These are phyloP conservation scores for Anaeramoeba ignava DNA, from an alignment of 78 protist genomes.

Conservation along the genomic window DNA sequence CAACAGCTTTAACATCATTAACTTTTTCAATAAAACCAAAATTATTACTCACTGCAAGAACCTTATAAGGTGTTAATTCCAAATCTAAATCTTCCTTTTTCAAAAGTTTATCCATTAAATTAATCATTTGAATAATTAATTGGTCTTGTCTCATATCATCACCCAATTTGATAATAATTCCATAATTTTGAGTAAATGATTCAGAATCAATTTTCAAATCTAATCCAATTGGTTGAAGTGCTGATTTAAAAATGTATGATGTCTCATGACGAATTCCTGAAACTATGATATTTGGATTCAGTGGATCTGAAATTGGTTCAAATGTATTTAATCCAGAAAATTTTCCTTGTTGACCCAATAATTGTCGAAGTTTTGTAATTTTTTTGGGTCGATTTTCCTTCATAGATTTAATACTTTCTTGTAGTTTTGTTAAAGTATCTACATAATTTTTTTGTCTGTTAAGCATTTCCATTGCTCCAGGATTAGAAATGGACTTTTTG, in stretches of 20 bases:
- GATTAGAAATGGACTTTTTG: no score
- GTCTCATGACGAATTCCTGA: constrained; percentile 6
- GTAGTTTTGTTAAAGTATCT: not conserved
- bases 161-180: not conserved
- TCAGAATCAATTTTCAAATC: not conserved
- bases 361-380: constrained; percentile 11
- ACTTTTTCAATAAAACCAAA: not conserved
- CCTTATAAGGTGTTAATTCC: not conserved
- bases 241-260: not conserved
- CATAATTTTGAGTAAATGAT: not conserved
- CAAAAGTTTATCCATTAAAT: not conserved
- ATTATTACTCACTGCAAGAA: not conserved
- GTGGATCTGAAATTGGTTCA: constrained; percentile 13
- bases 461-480: not conserved
- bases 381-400: not conserved
- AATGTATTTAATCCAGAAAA: not conserved
- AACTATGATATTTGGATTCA: constrained; percentile 18
- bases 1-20: not conserved
- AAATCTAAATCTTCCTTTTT: not conserved
- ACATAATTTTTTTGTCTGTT: not conserved
- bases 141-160: not conserved
- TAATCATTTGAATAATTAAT: not conserved
- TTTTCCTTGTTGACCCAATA: not conserved
- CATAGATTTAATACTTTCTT: not conserved
- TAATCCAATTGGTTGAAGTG: not conserved